Conservation (phyloP, 345 rosid species). For the Microcos paniculata region DNA sequence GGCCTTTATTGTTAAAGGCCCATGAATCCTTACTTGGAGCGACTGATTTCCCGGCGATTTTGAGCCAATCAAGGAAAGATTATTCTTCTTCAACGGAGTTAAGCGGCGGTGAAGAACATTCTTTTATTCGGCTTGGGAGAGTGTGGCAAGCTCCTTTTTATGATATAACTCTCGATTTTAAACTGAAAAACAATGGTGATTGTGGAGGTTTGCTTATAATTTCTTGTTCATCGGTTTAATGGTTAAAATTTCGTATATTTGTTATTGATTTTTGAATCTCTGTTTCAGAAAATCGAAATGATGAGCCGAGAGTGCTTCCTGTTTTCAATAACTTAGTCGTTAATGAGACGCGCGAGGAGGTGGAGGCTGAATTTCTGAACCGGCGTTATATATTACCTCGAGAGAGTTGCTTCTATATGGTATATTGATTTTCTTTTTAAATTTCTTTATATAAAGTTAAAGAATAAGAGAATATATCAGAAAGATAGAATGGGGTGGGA, state of each 20-base stretch:
- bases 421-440: conserved; percentile 21
- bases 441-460: neutral
- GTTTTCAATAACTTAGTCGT: conserved; percentile 53
- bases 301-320: conserved; percentile 44
- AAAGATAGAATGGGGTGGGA: neutral
- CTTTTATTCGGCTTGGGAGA: conserved; percentile 62
- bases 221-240: neutral
- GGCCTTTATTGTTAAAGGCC: conserved; percentile 48
- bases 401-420: conserved; percentile 86
- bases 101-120: conserved; percentile 26
- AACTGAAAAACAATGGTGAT: no score
- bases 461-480: neutral
- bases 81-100: conserved; percentile 24
- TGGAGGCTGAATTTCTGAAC: conserved; percentile 60
- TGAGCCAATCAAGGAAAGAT: conserved; percentile 40
- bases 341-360: conserved; percentile 54
- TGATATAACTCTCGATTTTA: conserved; percentile 8
- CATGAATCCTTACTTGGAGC: conserved; percentile 44
- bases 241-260: neutral
- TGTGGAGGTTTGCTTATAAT: neutral
- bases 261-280: neutral
- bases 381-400: conserved; percentile 53
- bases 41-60: conserved; percentile 39
- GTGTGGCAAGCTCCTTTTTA: conserved; percentile 83
- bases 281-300: conserved; percentile 18